phyloP scores from a whole-genome alignment of 306 rosid species.

The Mimosa bimucronata region DNA sequence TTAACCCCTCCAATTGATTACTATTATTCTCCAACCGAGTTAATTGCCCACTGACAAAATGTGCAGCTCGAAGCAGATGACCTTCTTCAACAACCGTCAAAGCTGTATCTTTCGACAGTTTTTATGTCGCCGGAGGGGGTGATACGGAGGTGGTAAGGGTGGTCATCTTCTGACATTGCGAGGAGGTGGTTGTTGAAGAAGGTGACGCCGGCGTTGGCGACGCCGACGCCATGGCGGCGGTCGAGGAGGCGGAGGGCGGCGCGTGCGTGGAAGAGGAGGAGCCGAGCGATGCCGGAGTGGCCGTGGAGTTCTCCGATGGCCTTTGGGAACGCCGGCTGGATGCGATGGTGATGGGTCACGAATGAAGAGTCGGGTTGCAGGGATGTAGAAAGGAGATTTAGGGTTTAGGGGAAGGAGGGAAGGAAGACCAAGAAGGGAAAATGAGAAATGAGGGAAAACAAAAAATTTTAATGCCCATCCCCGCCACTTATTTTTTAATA shows the following conservation, averaged over 20 bases:
- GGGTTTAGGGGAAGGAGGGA: no score
- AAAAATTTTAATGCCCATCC: no score
- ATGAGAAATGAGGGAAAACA: no score
- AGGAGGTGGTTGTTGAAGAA: conserved; percentile 52
- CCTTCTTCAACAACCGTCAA: no score
- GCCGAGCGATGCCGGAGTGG: conserved; percentile 66
- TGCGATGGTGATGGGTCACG: no score
- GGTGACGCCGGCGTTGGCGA: conserved; percentile 70
- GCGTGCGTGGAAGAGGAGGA: conserved; percentile 50
- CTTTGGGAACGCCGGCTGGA: conserved; percentile 63
- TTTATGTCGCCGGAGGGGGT: conserved; percentile 55
- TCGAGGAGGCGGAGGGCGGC: conserved; percentile 56
- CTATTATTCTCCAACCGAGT: background rate
- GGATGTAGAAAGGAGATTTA: no score
- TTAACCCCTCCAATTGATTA: background rate
- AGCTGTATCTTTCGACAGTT: conserved; percentile 55
- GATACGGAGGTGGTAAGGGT: conserved; percentile 62
- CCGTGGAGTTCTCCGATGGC: conserved; percentile 81
- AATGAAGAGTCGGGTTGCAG: no score
- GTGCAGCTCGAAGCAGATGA: conserved; percentile 3
- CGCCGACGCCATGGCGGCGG: conserved; percentile 58
- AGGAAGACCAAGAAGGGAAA: no score
- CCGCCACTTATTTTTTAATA: no score
- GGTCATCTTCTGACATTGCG: conserved; percentile 79
- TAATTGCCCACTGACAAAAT: background rate